A percentile compares a stretch with the other conserved stretches of the same genome.
These are phyloP conservation scores for Canariomyces notabilis DNA, from an alignment of 2,329 filamentous ascomycete species.

Conservation along the genomic window DNA sequence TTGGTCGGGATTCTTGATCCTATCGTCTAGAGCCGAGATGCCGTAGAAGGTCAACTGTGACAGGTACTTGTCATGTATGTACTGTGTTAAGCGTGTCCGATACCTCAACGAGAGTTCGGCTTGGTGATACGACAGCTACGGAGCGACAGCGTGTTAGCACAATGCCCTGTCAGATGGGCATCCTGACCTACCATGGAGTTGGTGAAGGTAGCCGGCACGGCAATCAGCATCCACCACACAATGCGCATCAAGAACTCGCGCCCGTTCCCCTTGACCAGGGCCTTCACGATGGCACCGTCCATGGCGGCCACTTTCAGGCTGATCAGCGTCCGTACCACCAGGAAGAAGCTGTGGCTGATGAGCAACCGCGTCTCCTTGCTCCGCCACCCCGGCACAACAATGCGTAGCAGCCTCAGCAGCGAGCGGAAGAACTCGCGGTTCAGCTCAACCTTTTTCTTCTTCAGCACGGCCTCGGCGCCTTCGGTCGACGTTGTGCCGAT, in stretches of 20 bases:
- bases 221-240: constrained; percentile 98
- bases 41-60: constrained; percentile 98
- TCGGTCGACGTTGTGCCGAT: constrained; percentile 47
- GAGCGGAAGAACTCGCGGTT: constrained; percentile 78
- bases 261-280: constrained; percentile 82
- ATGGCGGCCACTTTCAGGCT: constrained; percentile 94
- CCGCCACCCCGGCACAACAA: constrained; percentile 85
- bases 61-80: constrained; percentile 93
- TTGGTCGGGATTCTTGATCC: constrained; percentile 98
- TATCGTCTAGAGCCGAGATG: constrained; percentile 88
- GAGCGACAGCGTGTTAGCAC: constrained; percentile 7
- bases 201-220: constrained; percentile 92
- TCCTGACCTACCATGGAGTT: constrained; percentile 82
- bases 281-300: constrained; percentile 90
- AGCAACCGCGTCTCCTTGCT: constrained; percentile 84
- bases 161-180: background rate
- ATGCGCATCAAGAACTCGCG: constrained; percentile 84
- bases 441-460: constrained; percentile 79
- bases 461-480: constrained; percentile 29
- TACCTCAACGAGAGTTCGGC: constrained; percentile 91
- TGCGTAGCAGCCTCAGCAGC: constrained; percentile 70
- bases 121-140: constrained; percentile 88
- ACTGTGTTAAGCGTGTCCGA: constrained; percentile 83
- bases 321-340: constrained; percentile 84
- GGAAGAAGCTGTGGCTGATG: constrained; percentile 86